Evolutionary conservation across 768 basidiomycete species (phyloP), one percentile per base, ranked within the genome.

Genomic region (Boletus sp.): DNA sequence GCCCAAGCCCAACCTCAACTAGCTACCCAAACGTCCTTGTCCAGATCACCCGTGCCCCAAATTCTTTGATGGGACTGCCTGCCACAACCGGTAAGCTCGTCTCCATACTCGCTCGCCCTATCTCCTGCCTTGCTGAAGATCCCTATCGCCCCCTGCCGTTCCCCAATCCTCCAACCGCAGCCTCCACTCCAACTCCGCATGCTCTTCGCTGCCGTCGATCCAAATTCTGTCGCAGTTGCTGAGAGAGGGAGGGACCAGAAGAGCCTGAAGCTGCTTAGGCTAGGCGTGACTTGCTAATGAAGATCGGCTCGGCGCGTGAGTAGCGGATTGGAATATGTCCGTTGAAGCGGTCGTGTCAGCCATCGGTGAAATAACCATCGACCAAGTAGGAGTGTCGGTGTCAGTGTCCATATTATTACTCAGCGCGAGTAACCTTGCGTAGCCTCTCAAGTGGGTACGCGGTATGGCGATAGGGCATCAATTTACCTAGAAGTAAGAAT

Each of bases 1-100:
- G 2, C 15, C 35, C 48, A 47, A 24, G 44, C 29, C 41, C 36
- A 32, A 37, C 2, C 40, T 30, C 28, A 30, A 36, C 29, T 30
- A 20, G 9, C n/a, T 46, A 24, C 52, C 30, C 7, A 24, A 20
- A 14, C 47, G 40, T 29, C 48, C 29, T 28, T 49, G 7, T 52
- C 55, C 7, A 46, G 46, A 30, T 47, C 37, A 17, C 17, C 55
- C 8, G 28, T 46, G 5, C 18, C 33, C 4, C 58, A 60, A 67
- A 69, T 14, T 70, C 76, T 59, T 82, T 81, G 55, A 77, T 75
- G 3, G 80, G 79, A 55, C 79, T 81, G 5, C 72, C 81, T 50
- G 66, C 67, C 7, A 81, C 80, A 24, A 71, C 72, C 3, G 80
- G 78, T 46, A 81, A 59, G 35, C 64, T 75, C 18, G 76, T 71